Evolutionary conservation across 129 eudicot genomes (phyloP).

Genomic region (Lonicera japonica): DNA sequence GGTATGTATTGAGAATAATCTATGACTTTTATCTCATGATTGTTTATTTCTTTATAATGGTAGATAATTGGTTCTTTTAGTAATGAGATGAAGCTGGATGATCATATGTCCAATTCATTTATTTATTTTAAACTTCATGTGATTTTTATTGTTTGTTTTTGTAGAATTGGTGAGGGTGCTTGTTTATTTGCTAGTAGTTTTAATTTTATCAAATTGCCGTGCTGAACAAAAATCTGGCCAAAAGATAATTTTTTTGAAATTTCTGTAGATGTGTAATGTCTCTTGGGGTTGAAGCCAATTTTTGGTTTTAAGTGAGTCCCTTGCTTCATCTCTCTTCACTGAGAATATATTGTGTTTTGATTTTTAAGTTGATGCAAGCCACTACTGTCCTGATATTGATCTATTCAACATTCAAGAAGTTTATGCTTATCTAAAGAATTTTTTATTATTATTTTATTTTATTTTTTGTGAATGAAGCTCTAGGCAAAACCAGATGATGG

Average conservation of each 20-base stretch:
- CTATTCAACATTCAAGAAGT: too few relatives aligned
- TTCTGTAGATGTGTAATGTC: not conserved
- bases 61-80: not conserved
- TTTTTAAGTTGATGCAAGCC: not conserved
- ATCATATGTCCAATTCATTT: too few relatives aligned
- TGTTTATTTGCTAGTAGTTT: not conserved
- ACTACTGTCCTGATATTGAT: too few relatives aligned
- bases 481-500: constrained; percentile 44
- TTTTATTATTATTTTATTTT: too few relatives aligned
- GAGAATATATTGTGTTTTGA: not conserved
- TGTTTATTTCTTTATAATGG: constrained; percentile 1
- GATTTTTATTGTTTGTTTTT: too few relatives aligned
- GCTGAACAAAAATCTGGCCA: too few relatives aligned
- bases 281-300: constrained; percentile 7
- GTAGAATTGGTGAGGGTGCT: too few relatives aligned
- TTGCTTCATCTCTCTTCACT: constrained; percentile 3
- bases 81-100: not conserved
- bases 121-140: too few relatives aligned
- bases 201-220: too few relatives aligned
- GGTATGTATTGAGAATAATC: too few relatives aligned
- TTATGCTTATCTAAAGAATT: not conserved
- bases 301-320: not conserved
- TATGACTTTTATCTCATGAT: too few relatives aligned
- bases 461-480: constrained; percentile 45
- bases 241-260: too few relatives aligned